These are phyloP conservation scores for Pachysolen tannophilus DNA, from an alignment of 805 yeast genomes.

Conservation along the genomic window DNA sequence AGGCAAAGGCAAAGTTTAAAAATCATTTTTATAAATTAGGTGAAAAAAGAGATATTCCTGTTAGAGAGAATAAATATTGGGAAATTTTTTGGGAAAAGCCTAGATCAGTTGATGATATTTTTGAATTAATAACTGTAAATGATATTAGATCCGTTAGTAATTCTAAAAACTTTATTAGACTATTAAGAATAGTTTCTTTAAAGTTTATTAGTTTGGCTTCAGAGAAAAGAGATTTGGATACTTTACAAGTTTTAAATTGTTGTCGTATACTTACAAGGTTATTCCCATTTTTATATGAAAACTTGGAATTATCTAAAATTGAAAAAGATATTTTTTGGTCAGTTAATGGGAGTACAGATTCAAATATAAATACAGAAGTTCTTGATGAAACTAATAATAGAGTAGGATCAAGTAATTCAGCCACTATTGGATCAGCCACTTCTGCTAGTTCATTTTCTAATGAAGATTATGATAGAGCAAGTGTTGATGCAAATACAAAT, in stretches of 20 bases:
- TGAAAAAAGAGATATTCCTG: conserved; percentile 30
- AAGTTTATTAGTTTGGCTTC: conserved; percentile 15
- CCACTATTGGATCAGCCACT: conserved; percentile 16
- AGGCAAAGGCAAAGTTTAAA: conserved; percentile 54
- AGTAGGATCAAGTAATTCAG: conserved; percentile 11
- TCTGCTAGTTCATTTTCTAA: conserved; percentile 14
- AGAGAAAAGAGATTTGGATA: conserved; percentile 8
- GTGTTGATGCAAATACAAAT: conserved; percentile 13
- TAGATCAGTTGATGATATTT: conserved; percentile 46
- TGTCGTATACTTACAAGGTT: conserved; percentile 56
- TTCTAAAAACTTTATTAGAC: conserved; percentile 50
- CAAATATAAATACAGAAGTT: conserved; percentile 8
- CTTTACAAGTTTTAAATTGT: conserved; percentile 39
- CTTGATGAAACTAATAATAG: too few species aligned
- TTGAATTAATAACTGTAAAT: conserved; percentile 41
- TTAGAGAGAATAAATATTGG: conserved; percentile 34
- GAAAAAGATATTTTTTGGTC: conserved; percentile 38
- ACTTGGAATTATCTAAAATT: conserved; percentile 25
- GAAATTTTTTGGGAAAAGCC: conserved; percentile 39
- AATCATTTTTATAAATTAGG: conserved; percentile 53
- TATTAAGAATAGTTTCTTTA: conserved; percentile 35
- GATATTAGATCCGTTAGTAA: conserved; percentile 58
- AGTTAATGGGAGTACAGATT: conserved; percentile 11
- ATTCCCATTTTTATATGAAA: conserved; percentile 63
- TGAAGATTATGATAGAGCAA: conserved; percentile 14